phyloP scores from a whole-genome alignment of 345 rosid species.

The Chamaenerion angustifolium region DNA sequence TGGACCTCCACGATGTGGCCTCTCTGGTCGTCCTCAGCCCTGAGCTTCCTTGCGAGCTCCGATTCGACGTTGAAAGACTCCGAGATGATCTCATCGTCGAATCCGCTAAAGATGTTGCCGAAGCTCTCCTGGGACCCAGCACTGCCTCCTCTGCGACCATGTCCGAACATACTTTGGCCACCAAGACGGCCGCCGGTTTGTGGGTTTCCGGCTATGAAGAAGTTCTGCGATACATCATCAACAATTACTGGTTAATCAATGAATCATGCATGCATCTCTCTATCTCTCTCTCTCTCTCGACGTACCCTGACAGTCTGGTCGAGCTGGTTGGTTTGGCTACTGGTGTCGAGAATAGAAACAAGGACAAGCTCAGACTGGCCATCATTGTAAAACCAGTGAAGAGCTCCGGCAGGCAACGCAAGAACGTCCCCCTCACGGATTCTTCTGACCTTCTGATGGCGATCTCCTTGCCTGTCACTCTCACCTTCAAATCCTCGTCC shows the following conservation, averaged over 20 bases:
- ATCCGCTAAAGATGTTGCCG: constrained; percentile 32
- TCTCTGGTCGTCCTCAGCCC: constrained; percentile 23
- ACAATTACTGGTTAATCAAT: neutral
- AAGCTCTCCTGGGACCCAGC: constrained; percentile 2
- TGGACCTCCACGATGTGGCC: constrained; percentile 42
- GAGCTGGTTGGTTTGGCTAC: constrained; percentile 30
- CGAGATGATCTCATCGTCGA: constrained; percentile 19
- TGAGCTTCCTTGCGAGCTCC: constrained; percentile 30
- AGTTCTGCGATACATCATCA: constrained; percentile 14
- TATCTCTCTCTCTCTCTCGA: neutral
- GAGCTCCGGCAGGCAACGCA: constrained; percentile 28
- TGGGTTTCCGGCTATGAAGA: constrained; percentile 41
- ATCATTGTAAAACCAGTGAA: constrained; percentile 35
- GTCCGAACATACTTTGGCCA: neutral
- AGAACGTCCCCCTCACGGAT: constrained; percentile 27
- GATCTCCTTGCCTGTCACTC: constrained; percentile 4
- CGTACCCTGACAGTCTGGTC: constrained; percentile 26
- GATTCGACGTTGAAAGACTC: constrained; percentile 32
- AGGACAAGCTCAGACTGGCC: constrained; percentile 21
- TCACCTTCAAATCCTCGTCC: neutral
- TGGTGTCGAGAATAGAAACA: constrained; percentile 19
- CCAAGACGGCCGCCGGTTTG: constrained; percentile 5
- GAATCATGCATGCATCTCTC: too few relatives aligned
- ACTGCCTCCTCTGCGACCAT: neutral
- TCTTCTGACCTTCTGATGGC: constrained; percentile 22